These are phyloP conservation scores for Babjeviella inositovora DNA, from an alignment of 805 yeast species.

Conservation along the genomic window DNA sequence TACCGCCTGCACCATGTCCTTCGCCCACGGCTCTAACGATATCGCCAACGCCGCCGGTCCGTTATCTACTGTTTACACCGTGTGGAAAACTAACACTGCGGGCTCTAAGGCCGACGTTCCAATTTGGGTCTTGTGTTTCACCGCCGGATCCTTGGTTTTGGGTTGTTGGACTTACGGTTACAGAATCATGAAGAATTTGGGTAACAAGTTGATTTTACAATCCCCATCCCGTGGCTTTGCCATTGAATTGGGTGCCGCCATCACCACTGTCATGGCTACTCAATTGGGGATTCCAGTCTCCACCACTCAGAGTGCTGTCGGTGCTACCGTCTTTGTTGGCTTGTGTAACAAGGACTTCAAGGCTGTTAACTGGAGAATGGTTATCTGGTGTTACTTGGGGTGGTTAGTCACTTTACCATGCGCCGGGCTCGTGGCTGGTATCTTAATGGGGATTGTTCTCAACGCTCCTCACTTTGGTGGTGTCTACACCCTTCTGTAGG, in stretches of 20 bases:
- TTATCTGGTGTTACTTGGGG: slow-evolving; percentile 52
- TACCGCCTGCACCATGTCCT: slow-evolving; percentile 68
- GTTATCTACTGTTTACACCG: slow-evolving; percentile 42
- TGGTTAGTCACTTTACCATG: slow-evolving; percentile 63
- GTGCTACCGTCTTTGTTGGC: slow-evolving; percentile 66
- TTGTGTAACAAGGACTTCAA: slow-evolving; percentile 47
- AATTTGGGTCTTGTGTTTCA: slow-evolving; percentile 52
- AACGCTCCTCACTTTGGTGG: slow-evolving; percentile 41
- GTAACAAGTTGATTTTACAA: slow-evolving; percentile 60
- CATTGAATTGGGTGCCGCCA: slow-evolving; percentile 65
- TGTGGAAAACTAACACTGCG: slow-evolving; percentile 38
- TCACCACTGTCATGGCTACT: slow-evolving; percentile 63
- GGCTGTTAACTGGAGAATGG: slow-evolving; percentile 68
- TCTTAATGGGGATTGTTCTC: slow-evolving; percentile 42
- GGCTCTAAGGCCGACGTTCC: slow-evolving; percentile 41
- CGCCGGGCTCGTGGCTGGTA: slow-evolving; percentile 61
- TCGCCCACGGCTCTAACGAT: slow-evolving; percentile 75
- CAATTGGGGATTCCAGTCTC: slow-evolving; percentile 59
- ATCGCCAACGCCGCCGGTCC: slow-evolving; percentile 72
- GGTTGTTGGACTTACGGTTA: slow-evolving; percentile 66
- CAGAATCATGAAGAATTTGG: slow-evolving; percentile 52
- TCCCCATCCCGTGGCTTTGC: slow-evolving; percentile 70
- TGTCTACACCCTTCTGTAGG: slow-evolving; percentile 7
- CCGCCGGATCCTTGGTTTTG: slow-evolving; percentile 50
- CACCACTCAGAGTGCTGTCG: slow-evolving; percentile 67